Base-by-base conservation (phyloP, 805 yeast species). In the Saccharomycopsis fodiens region DNA sequence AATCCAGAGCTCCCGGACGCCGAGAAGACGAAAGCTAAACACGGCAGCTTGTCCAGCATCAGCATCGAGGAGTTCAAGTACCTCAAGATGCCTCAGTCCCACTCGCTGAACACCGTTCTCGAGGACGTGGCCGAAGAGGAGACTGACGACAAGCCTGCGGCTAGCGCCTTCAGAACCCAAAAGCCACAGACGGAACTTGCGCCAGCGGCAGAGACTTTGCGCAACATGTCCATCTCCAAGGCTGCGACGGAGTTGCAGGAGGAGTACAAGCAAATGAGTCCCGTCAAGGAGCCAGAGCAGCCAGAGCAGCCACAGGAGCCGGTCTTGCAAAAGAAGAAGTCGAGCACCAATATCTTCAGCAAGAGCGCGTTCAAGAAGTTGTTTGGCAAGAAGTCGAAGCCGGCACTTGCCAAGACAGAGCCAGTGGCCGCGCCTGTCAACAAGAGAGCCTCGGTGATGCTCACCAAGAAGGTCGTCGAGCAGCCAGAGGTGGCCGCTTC, bases 131-230 rank as follows among this genome's bases (percentile, higher is more conserved):
- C 27, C 16, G 43, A 40, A 15, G 43, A 40, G 30, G n/a, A 10
- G 8, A 25, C 15, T 8, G 44, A 41, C 32, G 22, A 23, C 15
- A 13, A 36, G 22, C 39, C 22, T 19, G 10, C 37, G 10, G 40
- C 20, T 3, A 38, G 38, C 20, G 47, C 46, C 35, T 45, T 17
- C 22, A 45, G 40, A 39, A 46, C 45, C 15, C n/a, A n/a, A n/a
- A n/a, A n/a, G n/a, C 50, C 46, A n/a, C 17, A 32, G 15, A n/a
- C n/a, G n/a, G n/a, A n/a, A n/a, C n/a, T n/a, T n/a, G n/a, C n/a
- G n/a, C 20, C 20, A 15, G 36, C 15, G 17, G 17, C 15, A 19
- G 15, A 32, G 15, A 17, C 8, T 6, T 10, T 10, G 20, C 20
- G 15, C 19, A 6, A 6, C 10, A 32, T 32, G 20, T 10, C 6